phyloP scores from a whole-genome alignment of 192 early-diverging fungal species.

The Helicostylum pulchrum region DNA sequence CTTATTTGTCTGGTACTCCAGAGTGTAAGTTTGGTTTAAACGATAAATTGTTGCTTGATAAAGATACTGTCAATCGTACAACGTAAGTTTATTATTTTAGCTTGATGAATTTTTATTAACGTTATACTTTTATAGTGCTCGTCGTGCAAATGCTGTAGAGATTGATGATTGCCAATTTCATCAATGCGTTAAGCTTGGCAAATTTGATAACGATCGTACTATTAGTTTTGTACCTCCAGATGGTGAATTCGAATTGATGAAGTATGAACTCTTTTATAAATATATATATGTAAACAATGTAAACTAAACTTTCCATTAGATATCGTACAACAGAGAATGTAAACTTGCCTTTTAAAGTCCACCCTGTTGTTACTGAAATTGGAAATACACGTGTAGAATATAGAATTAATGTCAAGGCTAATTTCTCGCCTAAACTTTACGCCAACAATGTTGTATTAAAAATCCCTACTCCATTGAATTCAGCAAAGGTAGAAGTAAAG shows the following conservation, averaged over 20 bases:
- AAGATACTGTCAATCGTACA: slow-evolving; percentile 49
- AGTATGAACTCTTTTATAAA: slow-evolving; percentile 33
- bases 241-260: slow-evolving; percentile 96
- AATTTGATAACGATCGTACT: slow-evolving; percentile 88
- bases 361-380: slow-evolving; percentile 88
- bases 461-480: slow-evolving; percentile 90
- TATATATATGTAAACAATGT: neutral
- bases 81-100: slow-evolving; percentile 20
- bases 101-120: too few relatives aligned
- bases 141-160: slow-evolving; percentile 69
- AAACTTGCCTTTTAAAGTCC: slow-evolving; percentile 92
- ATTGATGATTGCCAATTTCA: slow-evolving; percentile 98
- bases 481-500: slow-evolving; percentile 76
- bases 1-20: slow-evolving; percentile 95
- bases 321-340: slow-evolving; percentile 95
- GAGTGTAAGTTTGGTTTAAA: slow-evolving; percentile 98
- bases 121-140: slow-evolving; percentile 7
- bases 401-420: slow-evolving; percentile 83
- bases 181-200: slow-evolving; percentile 93
- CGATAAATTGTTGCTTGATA: slow-evolving; percentile 88
- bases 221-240: slow-evolving; percentile 98
- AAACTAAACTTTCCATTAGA: slow-evolving; percentile 27
- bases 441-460: slow-evolving; percentile 87
- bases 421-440: slow-evolving; percentile 84
- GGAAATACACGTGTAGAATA: slow-evolving; percentile 83